Base-by-base conservation (phyloP, 2,329 filamentous ascomycete genomes). In the Polychaeton citri region DNA sequence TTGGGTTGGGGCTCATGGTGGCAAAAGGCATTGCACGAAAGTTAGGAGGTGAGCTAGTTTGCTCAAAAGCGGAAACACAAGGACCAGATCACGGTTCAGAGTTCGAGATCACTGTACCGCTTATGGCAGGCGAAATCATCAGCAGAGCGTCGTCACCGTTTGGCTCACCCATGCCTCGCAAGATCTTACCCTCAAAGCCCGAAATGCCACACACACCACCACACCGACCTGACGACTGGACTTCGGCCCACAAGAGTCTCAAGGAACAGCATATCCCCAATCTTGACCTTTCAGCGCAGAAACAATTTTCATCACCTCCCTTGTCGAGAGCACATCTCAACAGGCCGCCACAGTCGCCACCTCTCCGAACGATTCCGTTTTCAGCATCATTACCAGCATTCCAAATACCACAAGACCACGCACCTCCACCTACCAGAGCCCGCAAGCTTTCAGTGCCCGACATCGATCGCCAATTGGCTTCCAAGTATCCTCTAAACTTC, bases 11-110 rank as follows among this genome's bases (percentile, higher is more conserved):
- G 19, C 59, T 83, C 8, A 66, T 82, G 49, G 79, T 82, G n/a
- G 79, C 78, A 1, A 82, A 81, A 55, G 77, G 77, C 3, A 64
- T 81, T 32, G 74, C 78, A 4, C 66, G 78, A 36, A 79, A 76
- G 51, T 69, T 82, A 38, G 76, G 77, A 18, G 79, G 79, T 12
- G 78, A 82, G 54, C 59, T 83, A 15, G 68, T 71, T 35, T 74
- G 78, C 45, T 66, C 76, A 30, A 66, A 69, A 34, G 79, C 79
- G 4, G 70, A 74, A 20, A 77, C 75, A 0, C 62, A 66, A 6
- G 76, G 76, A 0, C 68, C 73, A 7, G 56, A 64, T 20, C 71
- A 68, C 48, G 79, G 79, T 8, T 74, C 75, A 1, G 75, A 81
- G 44, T 83, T 83, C 50, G 71, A 81, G 46, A 74, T 82, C 46